Evolutionary conservation across 169 alveolate genomes (phyloP), one percentile per base, ranked within the genome.

Genomic region (Fabrea salina): DNA sequence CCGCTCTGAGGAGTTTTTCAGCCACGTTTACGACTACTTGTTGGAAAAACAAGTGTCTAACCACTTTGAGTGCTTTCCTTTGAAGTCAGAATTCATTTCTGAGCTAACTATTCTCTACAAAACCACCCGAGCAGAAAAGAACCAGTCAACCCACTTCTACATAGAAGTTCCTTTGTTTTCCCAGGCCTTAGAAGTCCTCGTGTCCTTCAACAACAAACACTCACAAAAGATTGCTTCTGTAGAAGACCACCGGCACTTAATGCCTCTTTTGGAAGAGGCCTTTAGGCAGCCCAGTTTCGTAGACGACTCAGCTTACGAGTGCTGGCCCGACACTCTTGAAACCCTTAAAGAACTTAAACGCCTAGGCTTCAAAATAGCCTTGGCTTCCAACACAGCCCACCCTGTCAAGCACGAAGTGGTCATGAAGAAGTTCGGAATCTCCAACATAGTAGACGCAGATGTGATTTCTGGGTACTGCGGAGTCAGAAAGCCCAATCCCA

Each of bases 321-420:
- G 39, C 2, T 67, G 78, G 78, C 78, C 78, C 27, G 78, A 67
- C 32, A 67, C 78, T 7, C 13, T 19, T 22, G 11, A 16, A 40
- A 67, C 59, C 33, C 27, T 67, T n/a, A 1, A 43, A 19, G 22
- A 44, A 41, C 37, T 37, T 1, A 13, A 32, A 44, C n/a, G 59
- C 16, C 22, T 7, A n/a, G 78, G 78, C 1, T 41, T 22, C 4
- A 37, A 8, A 19, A 8, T 67, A n/a, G 78, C 44, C 8, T 67
- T 67, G 44, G 78, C 78, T n/a, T 67, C 78, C 11, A 67, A 67
- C 30, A 40, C 61, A 43, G 78, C 78, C 2, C 78, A 67, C 4
- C 61, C 78, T 41, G 78, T 44, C 8, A 67, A 67, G 41, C 78
- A 67, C 37, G 78, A 67, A 67, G 37, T 22, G 35, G 22, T 67